Evolutionary conservation across 2,329 filamentous ascomycete genomes (phyloP), one percentile per base, ranked within the genome.

Genomic region (Phaeophleospora eucalypticola): DNA sequence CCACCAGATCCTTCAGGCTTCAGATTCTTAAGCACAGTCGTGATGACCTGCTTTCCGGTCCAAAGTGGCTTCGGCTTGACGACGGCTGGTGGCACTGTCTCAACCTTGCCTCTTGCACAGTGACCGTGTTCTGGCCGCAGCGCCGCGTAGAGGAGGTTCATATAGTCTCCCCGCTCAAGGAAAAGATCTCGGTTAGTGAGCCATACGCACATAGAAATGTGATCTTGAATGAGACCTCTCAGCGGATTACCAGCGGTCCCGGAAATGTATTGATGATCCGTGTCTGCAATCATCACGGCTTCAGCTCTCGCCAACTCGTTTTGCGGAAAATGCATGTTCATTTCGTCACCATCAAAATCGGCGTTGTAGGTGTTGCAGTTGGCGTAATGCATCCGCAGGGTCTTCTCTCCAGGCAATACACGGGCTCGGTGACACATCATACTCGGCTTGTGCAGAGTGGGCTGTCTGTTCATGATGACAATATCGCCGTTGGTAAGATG

Each of bases 311-410:
- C 93, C 55, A 97, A 77, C 65, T 97, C 94, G 58, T 95, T 97
- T 61, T 98, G 93, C 1, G 93, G 93, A 63, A 98, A 97, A 70
- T 98, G 93, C 90, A 98, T 94, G 68, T 98, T 98, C 93, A 98
- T 98, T 69, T 98, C 93, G 65, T 98, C 93, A 68, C 93, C 93
- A 63, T 98, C 94, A 64, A 98, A 98, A 77, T 98, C 93, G 24
- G 93, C 93, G 61, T 98, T 98, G 76, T 98, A 98, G 0, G 93
- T 96, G 64, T 98, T 98, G 68, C 93, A 97, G 68, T 98, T 98
- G 61, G 93, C 91, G 71, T 98, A 98, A 73, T 98, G 93, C 91
- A 98, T 97, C 57, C 93, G 89, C 65, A 98, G 90, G 0, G 93
- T 97, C 71, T 95, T 95, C 68, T 98, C 94, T 29, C 89, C 90